phyloP scores from a whole-genome alignment of 2,329 filamentous ascomycete genomes.

The Claviceps sp. region DNA sequence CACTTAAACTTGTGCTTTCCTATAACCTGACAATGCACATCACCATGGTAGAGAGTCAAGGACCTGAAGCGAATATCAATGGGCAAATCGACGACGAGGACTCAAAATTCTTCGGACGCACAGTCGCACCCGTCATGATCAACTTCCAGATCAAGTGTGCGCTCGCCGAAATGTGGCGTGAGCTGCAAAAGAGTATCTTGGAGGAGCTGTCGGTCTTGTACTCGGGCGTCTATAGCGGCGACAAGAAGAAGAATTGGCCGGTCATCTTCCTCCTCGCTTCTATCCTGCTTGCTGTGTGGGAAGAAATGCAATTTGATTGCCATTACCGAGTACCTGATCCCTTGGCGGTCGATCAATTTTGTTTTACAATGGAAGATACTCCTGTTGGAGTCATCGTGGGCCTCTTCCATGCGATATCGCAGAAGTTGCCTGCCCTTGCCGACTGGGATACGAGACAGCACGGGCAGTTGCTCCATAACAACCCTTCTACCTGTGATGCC shows the following conservation, averaged over 20 bases:
- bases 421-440: constrained; percentile 82
- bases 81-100: constrained; percentile 77
- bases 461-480: constrained; percentile 80
- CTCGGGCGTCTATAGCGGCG: constrained; percentile 94
- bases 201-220: constrained; percentile 87
- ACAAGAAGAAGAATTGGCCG: constrained; percentile 97
- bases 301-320: constrained; percentile 98
- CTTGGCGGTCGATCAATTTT: constrained; percentile 82
- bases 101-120: constrained; percentile 82
- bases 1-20: constrained; percentile 83
- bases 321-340: constrained; percentile 87
- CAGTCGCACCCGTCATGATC: constrained; percentile 93
- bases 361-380: constrained; percentile 89
- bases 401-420: constrained; percentile 93
- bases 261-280: constrained; percentile 96
- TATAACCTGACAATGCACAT: constrained; percentile 94
- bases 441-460: constrained; percentile 93
- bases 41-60: constrained; percentile 83
- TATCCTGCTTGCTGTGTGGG: constrained; percentile 88
- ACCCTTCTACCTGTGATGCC: constrained; percentile 81
- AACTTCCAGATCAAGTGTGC: constrained; percentile 99
- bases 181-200: constrained; percentile 88
- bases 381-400: constrained; percentile 94
- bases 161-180: constrained; percentile 95
- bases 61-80: constrained; percentile 61